Base-by-base conservation (phyloP, 1,284 basidiomycete species). In the Tylopilus orsonianus region DNA sequence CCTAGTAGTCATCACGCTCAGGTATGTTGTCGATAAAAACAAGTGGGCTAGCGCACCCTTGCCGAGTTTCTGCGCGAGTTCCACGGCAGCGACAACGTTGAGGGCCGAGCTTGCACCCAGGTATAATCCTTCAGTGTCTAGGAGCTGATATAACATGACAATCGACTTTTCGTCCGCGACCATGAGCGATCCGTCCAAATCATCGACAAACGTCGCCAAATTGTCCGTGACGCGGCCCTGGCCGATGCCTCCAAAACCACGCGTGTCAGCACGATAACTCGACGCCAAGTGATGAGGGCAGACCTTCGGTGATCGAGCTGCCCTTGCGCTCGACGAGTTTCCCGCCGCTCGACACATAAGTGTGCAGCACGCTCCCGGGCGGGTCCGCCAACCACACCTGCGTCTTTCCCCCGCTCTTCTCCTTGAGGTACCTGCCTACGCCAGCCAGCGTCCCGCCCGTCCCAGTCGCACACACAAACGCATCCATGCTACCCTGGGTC, bases 161-260 rank as follows among this genome's bases (percentile, higher is more conserved):
- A 99, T 93, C 20, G 90, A 87, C 65, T 96, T 89, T 61, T 86
- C 83, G 65, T 99, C 97, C 5, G 93, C 78, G 38, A 99, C 87
- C 59, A 83, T 85, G 56, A 98, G 74, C 13, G 93, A 90, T 22
- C 93, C 92, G 46, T 87, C 80, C 30, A 99, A 56, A 40, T 92
- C 74, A 12, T 84, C 75, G 35, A 98, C 76, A 66, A 98, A 90
- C 0, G 87, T 93, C 35, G 75, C 85, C 56, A 99, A 74, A 71
- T 99, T 99, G 61, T 91, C 79, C n/a, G 96, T 99, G 44, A 99
- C 81, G 53, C 96, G 87, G 19, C 96, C 96, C 71, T 99, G 97
- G 56, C 97, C 97, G 59, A 99, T 98, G 39, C 95, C 90, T 93
- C 46, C 26, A 24, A 14, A 35, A 48, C 14, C 26, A 34, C 13